Evolutionary conservation across 495 filamentous ascomycete genomes (phyloP).

Genomic region (Tuber umbilicatum): DNA sequence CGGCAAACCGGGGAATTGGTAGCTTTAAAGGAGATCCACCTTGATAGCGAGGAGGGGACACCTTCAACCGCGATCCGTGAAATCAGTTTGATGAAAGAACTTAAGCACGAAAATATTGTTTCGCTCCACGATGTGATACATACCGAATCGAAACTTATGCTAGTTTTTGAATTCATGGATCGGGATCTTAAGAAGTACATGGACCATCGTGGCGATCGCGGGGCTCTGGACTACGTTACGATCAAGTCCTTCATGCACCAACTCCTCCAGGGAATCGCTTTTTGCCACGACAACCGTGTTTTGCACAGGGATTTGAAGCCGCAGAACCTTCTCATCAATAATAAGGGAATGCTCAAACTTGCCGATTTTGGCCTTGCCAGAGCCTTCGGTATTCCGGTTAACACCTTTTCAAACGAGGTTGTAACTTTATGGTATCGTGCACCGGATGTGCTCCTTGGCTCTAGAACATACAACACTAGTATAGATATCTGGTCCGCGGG

Average conservation of each 20-base stretch:
- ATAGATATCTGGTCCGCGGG: slow-evolving; percentile 98
- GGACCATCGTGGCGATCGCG: slow-evolving; percentile 79
- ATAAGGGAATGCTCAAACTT: slow-evolving; percentile 83
- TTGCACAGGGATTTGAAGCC: slow-evolving; percentile 94
- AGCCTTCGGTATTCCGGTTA: slow-evolving; percentile 93
- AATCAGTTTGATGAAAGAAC: slow-evolving; percentile 97
- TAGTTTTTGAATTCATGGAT: slow-evolving; percentile 98
- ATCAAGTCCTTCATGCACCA: slow-evolving; percentile 99
- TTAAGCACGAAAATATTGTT: slow-evolving; percentile 97
- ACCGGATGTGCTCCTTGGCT: slow-evolving; percentile 84
- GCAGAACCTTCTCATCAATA: slow-evolving; percentile 91
- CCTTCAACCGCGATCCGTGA: slow-evolving; percentile 97
- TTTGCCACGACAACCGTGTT: slow-evolving; percentile 93
- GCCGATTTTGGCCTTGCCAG: slow-evolving; percentile 89
- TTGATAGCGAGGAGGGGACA: slow-evolving; percentile 97
- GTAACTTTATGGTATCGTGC: slow-evolving; percentile 96
- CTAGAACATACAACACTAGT: slow-evolving; percentile 88
- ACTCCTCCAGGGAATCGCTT: slow-evolving; percentile 85
- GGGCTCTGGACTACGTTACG: slow-evolving; percentile 70
- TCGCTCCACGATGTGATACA: slow-evolving; percentile 98
- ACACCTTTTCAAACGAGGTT: slow-evolving; percentile 97
- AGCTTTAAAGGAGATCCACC: slow-evolving; percentile 96
- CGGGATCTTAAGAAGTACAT: slow-evolving; percentile 99
- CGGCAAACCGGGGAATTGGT: slow-evolving; percentile 93
- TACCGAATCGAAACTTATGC: slow-evolving; percentile 98